phyloP scores from a whole-genome alignment of 345 rosid species.

The Citrus maxima region DNA sequence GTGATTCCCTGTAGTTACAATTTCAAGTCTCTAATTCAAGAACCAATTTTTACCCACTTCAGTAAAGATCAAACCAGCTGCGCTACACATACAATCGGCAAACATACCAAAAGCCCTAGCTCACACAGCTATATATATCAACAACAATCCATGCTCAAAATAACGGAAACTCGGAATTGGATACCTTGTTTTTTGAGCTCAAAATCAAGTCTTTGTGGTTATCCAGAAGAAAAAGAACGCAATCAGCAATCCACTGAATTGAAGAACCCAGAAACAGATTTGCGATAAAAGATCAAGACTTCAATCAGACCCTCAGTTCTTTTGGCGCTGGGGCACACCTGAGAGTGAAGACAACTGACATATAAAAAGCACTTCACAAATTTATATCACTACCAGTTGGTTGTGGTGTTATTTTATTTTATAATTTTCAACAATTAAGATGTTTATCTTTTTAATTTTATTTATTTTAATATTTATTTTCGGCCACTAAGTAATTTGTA shows the following conservation, averaged over 20 bases:
- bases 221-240: background rate
- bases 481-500: background rate
- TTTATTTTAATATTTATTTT: background rate
- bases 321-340: background rate
- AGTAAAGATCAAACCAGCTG: background rate
- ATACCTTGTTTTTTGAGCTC: constrained; percentile 15
- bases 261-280: background rate
- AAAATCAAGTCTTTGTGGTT: background rate
- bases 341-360: background rate
- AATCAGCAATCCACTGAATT: background rate
- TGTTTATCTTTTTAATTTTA: background rate
- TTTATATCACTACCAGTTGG: background rate
- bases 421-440: background rate
- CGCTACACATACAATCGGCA: background rate
- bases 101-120: background rate
- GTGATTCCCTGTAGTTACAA: background rate
- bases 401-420: background rate
- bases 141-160: background rate
- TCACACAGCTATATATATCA: background rate
- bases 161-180: background rate
- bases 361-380: background rate
- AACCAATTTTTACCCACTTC: constrained; percentile 1
- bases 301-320: background rate
- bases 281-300: background rate
- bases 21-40: background rate